Base-by-base conservation (phyloP, 495 filamentous ascomycete species). In the Letharia columbiana region DNA sequence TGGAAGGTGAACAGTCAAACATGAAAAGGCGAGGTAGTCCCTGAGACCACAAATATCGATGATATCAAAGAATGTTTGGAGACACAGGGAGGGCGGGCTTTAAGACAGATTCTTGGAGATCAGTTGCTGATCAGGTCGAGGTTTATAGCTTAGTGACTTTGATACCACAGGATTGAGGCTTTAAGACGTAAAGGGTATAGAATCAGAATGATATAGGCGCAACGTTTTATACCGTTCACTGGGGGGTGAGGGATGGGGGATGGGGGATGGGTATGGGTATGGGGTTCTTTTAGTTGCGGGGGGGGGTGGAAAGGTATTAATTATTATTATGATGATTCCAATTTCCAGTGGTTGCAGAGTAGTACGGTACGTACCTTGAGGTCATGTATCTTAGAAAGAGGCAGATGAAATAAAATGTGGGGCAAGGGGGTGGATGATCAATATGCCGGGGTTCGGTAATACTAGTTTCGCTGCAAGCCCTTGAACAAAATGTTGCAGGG, bases 1-100 rank as follows among this genome's bases (percentile, higher is more conserved):
- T 70, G 57, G 70, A 64, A 31, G 68, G 62, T 28, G 68, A 66
- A 59, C 68, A 70, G 56, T 72, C 68, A 67, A 69, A 66, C 69
- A 70, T 70, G 59, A 50, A 70, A 33, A 40, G 28, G 52, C 18
- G 31, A 64, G 62, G 67, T 39, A 61, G 66, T 66, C 63, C 17
- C 57, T 3, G 12, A 40, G 64, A 66, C 64, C 64, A 60, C 57
- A 60, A 60, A 66, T 45, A 40, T 41, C 18, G 28, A 50, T 40
- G 44, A 45, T 45, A 40, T 52, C 12, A 40, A 57, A 66, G 54
- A 57, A 64, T 12, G 18, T 35, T 18, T 18, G 3, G 39, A 61
- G 57, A 33, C n/a, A 67, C 39, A 62, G 68, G 62, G 62, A 61
- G 50, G 52, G 58, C 57, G 66, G 68, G 66, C 61, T 67, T 65